Evolutionary conservation across 352 stramenopile genomes (phyloP).

Genomic region (Phytophthora hibernalis): DNA sequence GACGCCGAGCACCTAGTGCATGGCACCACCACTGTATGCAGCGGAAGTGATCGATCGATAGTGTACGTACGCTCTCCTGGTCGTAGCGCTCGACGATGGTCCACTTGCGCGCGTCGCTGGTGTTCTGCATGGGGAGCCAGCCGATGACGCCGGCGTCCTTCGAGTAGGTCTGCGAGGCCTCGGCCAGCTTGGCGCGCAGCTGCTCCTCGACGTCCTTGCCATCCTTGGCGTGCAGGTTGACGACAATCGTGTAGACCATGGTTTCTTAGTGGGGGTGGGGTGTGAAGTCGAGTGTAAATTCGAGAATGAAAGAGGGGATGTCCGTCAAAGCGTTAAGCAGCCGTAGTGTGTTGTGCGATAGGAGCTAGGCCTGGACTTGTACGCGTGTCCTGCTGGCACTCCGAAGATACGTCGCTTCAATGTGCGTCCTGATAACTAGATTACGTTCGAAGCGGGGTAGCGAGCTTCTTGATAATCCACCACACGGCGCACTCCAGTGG

Average conservation of each 20-base stretch:
- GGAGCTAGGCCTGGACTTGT: slow-evolving; percentile 2
- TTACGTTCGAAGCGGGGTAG: slow-evolving; percentile 1
- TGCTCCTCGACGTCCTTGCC: slow-evolving; percentile 18
- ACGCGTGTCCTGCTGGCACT: neutral
- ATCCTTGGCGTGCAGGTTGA: slow-evolving; percentile 24
- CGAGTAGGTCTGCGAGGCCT: slow-evolving; percentile 19
- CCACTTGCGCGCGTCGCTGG: slow-evolving; percentile 19
- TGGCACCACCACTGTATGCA: neutral
- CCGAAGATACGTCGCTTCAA: slow-evolving; percentile 24
- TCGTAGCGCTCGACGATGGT: slow-evolving; percentile 20
- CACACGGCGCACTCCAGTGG: too few relatives aligned
- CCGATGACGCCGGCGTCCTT: slow-evolving; percentile 16
- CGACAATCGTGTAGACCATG: slow-evolving; percentile 23
- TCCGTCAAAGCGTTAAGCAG: neutral
- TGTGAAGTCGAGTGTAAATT: slow-evolving; percentile 23
- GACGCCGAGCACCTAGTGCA: neutral
- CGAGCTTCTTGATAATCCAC: slow-evolving; percentile 16
- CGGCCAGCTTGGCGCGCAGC: slow-evolving; percentile 14
- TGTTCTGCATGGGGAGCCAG: slow-evolving; percentile 16
- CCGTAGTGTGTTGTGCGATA: neutral
- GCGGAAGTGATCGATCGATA: neutral
- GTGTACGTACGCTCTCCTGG: slow-evolving; percentile 20
- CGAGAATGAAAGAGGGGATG: slow-evolving; percentile 16
- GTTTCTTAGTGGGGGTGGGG: slow-evolving; percentile 11
- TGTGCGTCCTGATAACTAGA: slow-evolving; percentile 9